Evolutionary conservation across 2,329 filamentous ascomycete genomes (phyloP).

Genomic region (Claviceps monticola): DNA sequence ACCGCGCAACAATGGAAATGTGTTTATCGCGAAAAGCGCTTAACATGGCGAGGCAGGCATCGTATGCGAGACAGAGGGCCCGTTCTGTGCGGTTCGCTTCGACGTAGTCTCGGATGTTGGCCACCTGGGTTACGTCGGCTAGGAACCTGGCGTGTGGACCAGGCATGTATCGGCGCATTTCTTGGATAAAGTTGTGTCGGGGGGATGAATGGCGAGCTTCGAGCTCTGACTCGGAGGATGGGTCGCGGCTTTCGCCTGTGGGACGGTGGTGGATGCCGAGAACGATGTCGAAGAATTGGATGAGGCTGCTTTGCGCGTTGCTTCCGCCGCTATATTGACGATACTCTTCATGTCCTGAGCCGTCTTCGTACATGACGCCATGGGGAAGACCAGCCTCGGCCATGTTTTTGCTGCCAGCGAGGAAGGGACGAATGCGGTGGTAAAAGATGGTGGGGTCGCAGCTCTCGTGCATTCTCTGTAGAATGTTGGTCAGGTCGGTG

Average conservation of each 20-base stretch:
- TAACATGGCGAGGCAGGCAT: constrained; percentile 67
- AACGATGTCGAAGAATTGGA: constrained; percentile 93
- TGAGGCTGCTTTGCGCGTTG: constrained; percentile 91
- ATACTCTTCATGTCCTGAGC: constrained; percentile 52
- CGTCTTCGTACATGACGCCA: constrained; percentile 79
- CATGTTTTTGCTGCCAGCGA: constrained; percentile 98
- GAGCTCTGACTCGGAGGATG: constrained; percentile 22
- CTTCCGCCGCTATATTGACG: constrained; percentile 85
- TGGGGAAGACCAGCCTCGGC: constrained; percentile 77
- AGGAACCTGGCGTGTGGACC: constrained; percentile 83
- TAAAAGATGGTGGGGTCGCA: constrained; percentile 95
- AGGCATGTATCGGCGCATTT: constrained; percentile 97
- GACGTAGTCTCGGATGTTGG: constrained; percentile 82
- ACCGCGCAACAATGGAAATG: constrained; percentile 89
- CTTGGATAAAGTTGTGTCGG: constrained; percentile 76
- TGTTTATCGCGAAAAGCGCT: constrained; percentile 75
- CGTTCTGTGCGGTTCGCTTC: constrained; percentile 45
- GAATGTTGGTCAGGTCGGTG: constrained; percentile 65
- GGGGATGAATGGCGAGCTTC: constrained; percentile 27
- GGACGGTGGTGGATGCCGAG: constrained; percentile 83
- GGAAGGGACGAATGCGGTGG: constrained; percentile 85
- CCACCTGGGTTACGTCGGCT: constrained; percentile 59
- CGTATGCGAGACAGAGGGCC: constrained; percentile 66
- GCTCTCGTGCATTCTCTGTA: constrained; percentile 86
- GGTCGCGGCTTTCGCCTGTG: constrained; percentile 55